A percentile compares a stretch with the other conserved stretches of the same genome.
phyloP scores from a whole-genome alignment of 495 filamentous ascomycete genomes.

The Neurospora tetrasperma region DNA sequence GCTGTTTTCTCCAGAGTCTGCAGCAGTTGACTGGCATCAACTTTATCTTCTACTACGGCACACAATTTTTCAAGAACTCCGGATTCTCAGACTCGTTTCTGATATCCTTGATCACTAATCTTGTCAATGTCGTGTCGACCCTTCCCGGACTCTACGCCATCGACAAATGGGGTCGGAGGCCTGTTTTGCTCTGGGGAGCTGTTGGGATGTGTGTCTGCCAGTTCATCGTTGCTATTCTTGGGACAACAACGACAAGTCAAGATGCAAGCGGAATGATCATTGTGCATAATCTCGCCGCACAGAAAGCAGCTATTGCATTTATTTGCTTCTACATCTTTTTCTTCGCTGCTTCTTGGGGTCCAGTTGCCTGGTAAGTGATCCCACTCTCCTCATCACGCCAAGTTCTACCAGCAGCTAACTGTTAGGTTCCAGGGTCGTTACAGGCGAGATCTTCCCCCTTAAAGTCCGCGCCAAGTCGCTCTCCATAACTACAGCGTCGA shows the following conservation, averaged over 20 bases:
- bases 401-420: background rate
- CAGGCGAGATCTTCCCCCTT: background rate
- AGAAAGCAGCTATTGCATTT: background rate
- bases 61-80: background rate
- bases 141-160: background rate
- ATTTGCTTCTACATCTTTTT: background rate
- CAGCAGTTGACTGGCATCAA: background rate
- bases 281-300: background rate
- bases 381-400: background rate
- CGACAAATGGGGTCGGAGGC: background rate
- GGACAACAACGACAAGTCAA: background rate
- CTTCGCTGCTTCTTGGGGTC: background rate
- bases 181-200: background rate
- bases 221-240: background rate
- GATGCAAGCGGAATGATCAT: background rate
- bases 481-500: background rate
- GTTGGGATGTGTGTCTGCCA: background rate
- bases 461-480: background rate
- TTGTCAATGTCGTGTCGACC: background rate
- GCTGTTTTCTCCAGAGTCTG: background rate
- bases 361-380: background rate
- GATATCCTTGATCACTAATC: background rate
- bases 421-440: background rate
- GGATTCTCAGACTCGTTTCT: background rate
- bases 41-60: background rate